These are phyloP conservation scores for Ochetophila trinervis DNA, from an alignment of 306 rosid species.

Conservation along the genomic window DNA sequence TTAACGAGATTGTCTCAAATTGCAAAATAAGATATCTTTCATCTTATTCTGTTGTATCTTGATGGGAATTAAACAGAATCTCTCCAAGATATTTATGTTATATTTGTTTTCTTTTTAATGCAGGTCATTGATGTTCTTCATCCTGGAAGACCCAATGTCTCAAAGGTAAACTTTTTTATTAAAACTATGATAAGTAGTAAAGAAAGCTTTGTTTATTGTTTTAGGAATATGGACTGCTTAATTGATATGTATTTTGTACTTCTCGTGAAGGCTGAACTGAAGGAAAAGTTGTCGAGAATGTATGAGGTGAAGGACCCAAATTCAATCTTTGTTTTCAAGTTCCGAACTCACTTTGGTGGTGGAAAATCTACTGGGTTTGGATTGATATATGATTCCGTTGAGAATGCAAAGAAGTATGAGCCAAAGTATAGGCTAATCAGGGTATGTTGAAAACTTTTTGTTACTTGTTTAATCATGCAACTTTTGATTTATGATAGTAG, in stretches of 20 bases:
- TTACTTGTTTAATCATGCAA: too few relatives aligned
- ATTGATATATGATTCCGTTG: slow-evolving; percentile 85
- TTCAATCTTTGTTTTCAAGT: slow-evolving; percentile 78
- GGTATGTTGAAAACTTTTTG: slow-evolving; percentile 38
- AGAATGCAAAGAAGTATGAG: slow-evolving; percentile 83
- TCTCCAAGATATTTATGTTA: background rate
- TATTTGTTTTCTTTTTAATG: background rate
- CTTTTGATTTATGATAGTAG: too few relatives aligned
- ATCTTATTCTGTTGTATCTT: background rate
- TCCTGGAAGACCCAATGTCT: slow-evolving; percentile 91
- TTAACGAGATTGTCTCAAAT: background rate
- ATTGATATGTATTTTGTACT: background rate
- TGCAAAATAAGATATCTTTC: background rate
- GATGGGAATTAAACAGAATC: too few relatives aligned
- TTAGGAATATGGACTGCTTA: background rate
- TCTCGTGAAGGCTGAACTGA: slow-evolving; percentile 65
- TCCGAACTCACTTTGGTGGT: slow-evolving; percentile 93
- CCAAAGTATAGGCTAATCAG: slow-evolving; percentile 94
- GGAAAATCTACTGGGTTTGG: slow-evolving; percentile 96
- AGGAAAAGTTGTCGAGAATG: slow-evolving; percentile 76
- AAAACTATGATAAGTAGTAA: background rate
- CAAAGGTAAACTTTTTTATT: slow-evolving; percentile 46
- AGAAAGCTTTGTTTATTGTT: background rate
- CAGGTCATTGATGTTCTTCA: slow-evolving; percentile 86
- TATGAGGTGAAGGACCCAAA: slow-evolving; percentile 84